phyloP scores from a whole-genome alignment of 306 rosid genomes.

The Crataegus laevigata region DNA sequence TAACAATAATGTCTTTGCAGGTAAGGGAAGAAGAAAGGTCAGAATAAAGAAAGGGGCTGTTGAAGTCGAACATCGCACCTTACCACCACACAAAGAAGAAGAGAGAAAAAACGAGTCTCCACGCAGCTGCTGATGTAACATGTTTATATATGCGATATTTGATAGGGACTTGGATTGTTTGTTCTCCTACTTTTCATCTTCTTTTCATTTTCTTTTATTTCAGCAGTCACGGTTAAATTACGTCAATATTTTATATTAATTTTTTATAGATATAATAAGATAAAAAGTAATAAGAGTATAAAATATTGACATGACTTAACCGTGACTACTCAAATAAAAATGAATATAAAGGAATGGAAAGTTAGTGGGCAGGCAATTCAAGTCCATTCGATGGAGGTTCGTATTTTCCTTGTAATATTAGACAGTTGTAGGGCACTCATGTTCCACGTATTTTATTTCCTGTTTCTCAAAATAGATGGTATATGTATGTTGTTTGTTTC shows the following conservation, averaged over 20 bases:
- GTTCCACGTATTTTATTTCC: neutral
- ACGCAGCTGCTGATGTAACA: neutral
- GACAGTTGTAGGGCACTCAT: constrained; percentile 18
- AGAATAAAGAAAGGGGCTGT: constrained; percentile 48
- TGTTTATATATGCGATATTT: neutral
- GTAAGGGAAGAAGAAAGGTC: constrained; percentile 20
- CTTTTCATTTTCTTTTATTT: too few relatives aligned
- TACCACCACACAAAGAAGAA: neutral
- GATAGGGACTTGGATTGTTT: too few relatives aligned
- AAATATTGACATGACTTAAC: too few relatives aligned
- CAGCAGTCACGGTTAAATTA: too few relatives aligned
- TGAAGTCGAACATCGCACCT: neutral
- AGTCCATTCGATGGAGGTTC: too few relatives aligned
- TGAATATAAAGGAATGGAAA: too few relatives aligned
- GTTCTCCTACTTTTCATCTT: too few relatives aligned
- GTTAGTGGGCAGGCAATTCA: too few relatives aligned
- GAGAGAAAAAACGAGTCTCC: constrained; percentile 15
- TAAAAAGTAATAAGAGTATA: too few relatives aligned
- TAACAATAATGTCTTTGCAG: constrained; percentile 13
- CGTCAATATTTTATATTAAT: too few relatives aligned
- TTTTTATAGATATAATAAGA: too few relatives aligned
- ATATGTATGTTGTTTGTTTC: constrained; percentile 22
- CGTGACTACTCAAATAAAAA: too few relatives aligned
- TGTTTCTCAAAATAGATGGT: neutral
- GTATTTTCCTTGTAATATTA: neutral